phyloP scores from a whole-genome alignment of 164 flowering plant genomes.

The Vitis labrusca region DNA sequence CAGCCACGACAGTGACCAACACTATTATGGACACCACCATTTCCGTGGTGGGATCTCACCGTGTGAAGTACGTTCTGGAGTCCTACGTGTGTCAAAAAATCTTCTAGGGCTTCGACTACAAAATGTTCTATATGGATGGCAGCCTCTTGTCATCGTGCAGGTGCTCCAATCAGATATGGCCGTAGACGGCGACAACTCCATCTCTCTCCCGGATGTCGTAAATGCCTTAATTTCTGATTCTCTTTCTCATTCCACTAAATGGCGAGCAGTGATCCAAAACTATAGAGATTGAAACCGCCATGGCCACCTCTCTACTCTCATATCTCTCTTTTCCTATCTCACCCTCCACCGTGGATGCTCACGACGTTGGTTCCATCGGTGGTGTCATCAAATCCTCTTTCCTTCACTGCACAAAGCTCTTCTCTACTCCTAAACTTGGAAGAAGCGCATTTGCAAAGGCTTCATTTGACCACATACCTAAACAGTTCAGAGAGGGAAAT shows the following conservation, averaged over 20 bases:
- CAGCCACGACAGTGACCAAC: slow-evolving; percentile 31
- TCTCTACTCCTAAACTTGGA: slow-evolving; percentile 5
- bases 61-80: slow-evolving; percentile 79
- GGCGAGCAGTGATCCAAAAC: too few species aligned
- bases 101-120: slow-evolving; percentile 92
- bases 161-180: slow-evolving; percentile 56
- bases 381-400: background rate
- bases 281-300: too few species aligned
- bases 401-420: slow-evolving; percentile 7
- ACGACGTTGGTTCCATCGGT: slow-evolving; percentile 3
- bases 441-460: slow-evolving; percentile 15
- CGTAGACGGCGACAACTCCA: too few species aligned
- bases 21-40: slow-evolving; percentile 6
- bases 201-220: too few species aligned
- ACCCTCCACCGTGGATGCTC: background rate
- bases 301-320: slow-evolving; percentile 2
- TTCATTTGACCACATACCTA: slow-evolving; percentile 63
- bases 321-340: slow-evolving; percentile 25
- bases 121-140: slow-evolving; percentile 94
- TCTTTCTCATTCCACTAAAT: too few species aligned
- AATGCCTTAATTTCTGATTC: too few species aligned
- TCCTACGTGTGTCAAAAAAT: slow-evolving; percentile 73
- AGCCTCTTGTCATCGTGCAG: slow-evolving; percentile 54
- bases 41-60: slow-evolving; percentile 36
- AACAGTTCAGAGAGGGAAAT: slow-evolving; percentile 75